Evolutionary conservation across 441 rosid species (phyloP).

Genomic region (Breynia disticha): DNA sequence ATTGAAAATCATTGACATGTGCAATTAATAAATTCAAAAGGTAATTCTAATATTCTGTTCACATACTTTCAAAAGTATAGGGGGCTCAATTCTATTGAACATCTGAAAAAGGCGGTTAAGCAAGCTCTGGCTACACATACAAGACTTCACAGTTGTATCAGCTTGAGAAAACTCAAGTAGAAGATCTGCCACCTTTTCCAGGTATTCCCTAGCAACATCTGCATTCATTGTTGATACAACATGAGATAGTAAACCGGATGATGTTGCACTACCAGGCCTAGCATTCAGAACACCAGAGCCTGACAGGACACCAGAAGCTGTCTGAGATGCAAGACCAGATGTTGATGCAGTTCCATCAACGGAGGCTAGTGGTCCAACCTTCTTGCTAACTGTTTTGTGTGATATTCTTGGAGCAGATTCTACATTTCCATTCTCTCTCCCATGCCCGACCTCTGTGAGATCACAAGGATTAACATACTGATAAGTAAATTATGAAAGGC

Average conservation of each 20-base stretch:
- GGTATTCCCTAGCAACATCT: slow-evolving; percentile 76
- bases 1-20: slow-evolving; percentile 4
- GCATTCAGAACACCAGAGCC: slow-evolving; percentile 96
- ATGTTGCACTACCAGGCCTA: slow-evolving; percentile 83
- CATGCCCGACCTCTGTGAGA: slow-evolving; percentile 68
- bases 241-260: slow-evolving; percentile 80
- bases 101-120: slow-evolving; percentile 92
- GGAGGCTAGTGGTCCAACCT: slow-evolving; percentile 37
- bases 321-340: slow-evolving; percentile 80
- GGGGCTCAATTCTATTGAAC: slow-evolving; percentile 85
- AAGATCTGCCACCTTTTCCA: slow-evolving; percentile 92
- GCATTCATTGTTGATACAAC: slow-evolving; percentile 82
- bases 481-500: too few relatives aligned
- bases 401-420: slow-evolving; percentile 56
- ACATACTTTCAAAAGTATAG: slow-evolving; percentile 76
- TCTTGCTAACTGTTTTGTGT: slow-evolving; percentile 47
- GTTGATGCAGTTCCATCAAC: slow-evolving; percentile 61
- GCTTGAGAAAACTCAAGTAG: slow-evolving; percentile 97
- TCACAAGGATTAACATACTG: slow-evolving; percentile 5
- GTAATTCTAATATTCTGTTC: not conserved
- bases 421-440: slow-evolving; percentile 63
- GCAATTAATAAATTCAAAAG: too few relatives aligned
- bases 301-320: slow-evolving; percentile 87
- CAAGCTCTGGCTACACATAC: slow-evolving; percentile 90
- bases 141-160: slow-evolving; percentile 81